These are phyloP conservation scores for Fusarium subtropicale DNA, from an alignment of 2,329 filamentous ascomycete species.

Conservation along the genomic window DNA sequence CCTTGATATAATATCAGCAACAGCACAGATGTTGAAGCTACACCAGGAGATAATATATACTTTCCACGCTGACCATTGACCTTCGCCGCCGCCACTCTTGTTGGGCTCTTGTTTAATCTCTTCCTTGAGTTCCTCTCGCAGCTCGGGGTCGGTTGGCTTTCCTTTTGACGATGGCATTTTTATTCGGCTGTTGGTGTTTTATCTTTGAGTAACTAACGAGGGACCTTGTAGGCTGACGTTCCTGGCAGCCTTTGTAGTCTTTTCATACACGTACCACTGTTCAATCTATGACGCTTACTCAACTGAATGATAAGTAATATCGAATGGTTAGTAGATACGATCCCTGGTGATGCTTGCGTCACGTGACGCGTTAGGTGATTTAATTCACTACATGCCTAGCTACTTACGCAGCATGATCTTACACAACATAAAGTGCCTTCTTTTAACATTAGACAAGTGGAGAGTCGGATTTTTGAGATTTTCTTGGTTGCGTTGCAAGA, in stretches of 20 bases:
- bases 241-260: not conserved
- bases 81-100: not conserved
- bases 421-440: no score
- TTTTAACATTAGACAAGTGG: no score
- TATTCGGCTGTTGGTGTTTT: not conserved
- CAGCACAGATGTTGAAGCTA: rapidly evolving
- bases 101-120: not conserved
- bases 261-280: rapidly evolving
- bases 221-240: no score
- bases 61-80: conserved; percentile 2
- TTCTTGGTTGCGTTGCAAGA: no score
- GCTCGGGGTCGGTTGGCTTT: not conserved
- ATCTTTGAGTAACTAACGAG: no score
- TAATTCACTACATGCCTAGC: no score
- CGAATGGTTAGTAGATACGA: not conserved
- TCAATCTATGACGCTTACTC: not conserved
- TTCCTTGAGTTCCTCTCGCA: not conserved
- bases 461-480: no score
- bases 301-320: not conserved
- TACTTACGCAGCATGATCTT: no score
- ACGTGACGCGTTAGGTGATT: no score
- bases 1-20: not conserved
- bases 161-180: conserved; percentile 1
- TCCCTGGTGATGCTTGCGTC: no score
- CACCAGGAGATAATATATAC: not conserved